A percentile compares a stretch with the other conserved stretches of the same genome.
Conservation (phyloP, 345 rosid genomes). For the Camelina laxa region DNA sequence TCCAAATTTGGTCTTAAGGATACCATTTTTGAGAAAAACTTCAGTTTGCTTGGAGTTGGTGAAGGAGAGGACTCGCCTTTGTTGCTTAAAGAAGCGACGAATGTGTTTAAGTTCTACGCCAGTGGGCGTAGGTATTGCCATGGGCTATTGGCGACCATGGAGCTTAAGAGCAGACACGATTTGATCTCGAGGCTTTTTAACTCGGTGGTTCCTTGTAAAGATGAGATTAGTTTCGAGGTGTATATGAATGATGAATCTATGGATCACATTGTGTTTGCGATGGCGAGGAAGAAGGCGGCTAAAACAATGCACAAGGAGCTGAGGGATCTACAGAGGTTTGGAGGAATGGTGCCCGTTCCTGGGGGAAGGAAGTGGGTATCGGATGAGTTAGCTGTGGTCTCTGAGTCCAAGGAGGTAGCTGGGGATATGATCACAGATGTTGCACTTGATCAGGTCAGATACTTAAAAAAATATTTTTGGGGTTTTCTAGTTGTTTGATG, state of each 20-base stretch:
- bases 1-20: slow-evolving; percentile 75
- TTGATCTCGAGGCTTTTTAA: slow-evolving; percentile 75
- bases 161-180: slow-evolving; percentile 96
- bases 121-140: slow-evolving; percentile 94
- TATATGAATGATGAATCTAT: slow-evolving; percentile 91
- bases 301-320: slow-evolving; percentile 87
- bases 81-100: slow-evolving; percentile 87
- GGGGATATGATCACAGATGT: slow-evolving; percentile 88
- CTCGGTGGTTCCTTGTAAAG: slow-evolving; percentile 80
- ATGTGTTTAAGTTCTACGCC: slow-evolving; percentile 88
- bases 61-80: slow-evolving; percentile 87
- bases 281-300: slow-evolving; percentile 88
- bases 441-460: slow-evolving; percentile 88
- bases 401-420: slow-evolving; percentile 93
- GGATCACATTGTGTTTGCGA: slow-evolving; percentile 83
- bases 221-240: slow-evolving; percentile 89
- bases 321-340: slow-evolving; percentile 84
- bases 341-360: slow-evolving; percentile 48
- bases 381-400: slow-evolving; percentile 74
- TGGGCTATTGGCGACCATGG: slow-evolving; percentile 92
- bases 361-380: slow-evolving; percentile 80
- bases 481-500: background rate
- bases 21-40: slow-evolving; percentile 78
- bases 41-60: slow-evolving; percentile 73
- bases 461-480: slow-evolving; percentile 9